phyloP scores from a whole-genome alignment of 176 grass and related monocot species.

The Triticum urartu region DNA sequence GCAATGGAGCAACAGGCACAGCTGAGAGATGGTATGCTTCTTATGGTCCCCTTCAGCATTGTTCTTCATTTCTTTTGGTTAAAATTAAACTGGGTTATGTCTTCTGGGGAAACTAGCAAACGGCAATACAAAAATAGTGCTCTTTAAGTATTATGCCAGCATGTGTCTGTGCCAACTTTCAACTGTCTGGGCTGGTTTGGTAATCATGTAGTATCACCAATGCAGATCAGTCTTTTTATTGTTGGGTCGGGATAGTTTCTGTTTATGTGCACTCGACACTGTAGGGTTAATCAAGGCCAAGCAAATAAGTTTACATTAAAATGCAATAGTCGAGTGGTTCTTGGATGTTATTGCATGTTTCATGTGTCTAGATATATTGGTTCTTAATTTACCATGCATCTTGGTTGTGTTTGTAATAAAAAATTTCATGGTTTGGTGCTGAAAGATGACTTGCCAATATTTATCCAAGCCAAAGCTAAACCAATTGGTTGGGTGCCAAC shows the following conservation, averaged over 20 bases:
- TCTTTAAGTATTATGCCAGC: not conserved
- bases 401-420: too few relatives aligned
- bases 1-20: constrained; percentile 96
- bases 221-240: not conserved
- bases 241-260: not conserved
- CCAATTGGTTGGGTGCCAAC: too few relatives aligned
- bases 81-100: not conserved
- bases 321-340: not conserved
- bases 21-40: constrained; percentile 85
- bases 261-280: not conserved
- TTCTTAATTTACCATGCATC: too few relatives aligned
- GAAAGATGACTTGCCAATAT: too few relatives aligned
- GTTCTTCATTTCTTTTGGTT: not conserved
- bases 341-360: not conserved
- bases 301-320: not conserved
- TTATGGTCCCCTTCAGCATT: not conserved
- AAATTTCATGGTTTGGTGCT: too few relatives aligned
- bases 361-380: too few relatives aligned
- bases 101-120: constrained; percentile 1
- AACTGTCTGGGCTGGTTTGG: not conserved
- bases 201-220: not conserved
- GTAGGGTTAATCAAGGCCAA: not conserved
- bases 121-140: not conserved
- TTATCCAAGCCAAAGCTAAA: too few relatives aligned
- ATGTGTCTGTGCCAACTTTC: not conserved